A percentile compares a stretch with the other conserved stretches of the same genome.
Evolutionary conservation across 495 filamentous ascomycete genomes (phyloP).

Genomic region (Tuber calosporum): DNA sequence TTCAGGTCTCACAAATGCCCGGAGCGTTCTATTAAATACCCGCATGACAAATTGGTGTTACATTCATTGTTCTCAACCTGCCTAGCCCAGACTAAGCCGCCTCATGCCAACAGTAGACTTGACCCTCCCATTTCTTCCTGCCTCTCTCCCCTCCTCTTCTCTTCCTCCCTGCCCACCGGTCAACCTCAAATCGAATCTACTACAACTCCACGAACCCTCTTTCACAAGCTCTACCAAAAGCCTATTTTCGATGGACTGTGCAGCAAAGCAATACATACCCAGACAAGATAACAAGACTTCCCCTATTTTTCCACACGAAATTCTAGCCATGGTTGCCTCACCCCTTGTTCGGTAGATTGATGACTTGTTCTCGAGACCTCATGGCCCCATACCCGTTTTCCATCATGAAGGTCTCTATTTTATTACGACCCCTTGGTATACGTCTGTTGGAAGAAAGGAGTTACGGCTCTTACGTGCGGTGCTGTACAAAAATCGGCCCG

Average conservation of each 20-base stretch:
- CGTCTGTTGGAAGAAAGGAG: background rate
- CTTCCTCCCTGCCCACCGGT: background rate
- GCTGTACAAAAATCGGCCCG: background rate
- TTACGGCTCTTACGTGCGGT: background rate
- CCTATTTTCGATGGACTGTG: background rate
- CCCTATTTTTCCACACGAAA: constrained; percentile 4
- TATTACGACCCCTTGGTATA: background rate
- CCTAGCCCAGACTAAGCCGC: background rate
- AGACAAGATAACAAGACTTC: constrained; percentile 2
- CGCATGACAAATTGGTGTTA: background rate
- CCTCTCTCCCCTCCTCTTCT: background rate
- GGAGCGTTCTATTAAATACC: background rate
- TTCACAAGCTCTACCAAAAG: background rate
- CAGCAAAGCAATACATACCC: background rate
- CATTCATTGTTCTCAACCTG: background rate
- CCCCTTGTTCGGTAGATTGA: background rate
- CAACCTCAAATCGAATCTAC: background rate
- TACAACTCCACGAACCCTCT: background rate
- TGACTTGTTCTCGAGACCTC: background rate
- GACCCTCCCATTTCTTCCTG: background rate
- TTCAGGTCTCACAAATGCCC: background rate
- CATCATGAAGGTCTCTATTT: background rate
- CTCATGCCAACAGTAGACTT: background rate
- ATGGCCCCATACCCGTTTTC: background rate
- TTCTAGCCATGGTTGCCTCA: background rate